Base-by-base conservation (phyloP, 495 filamentous ascomycete species). In the Thermochaetoides thermophila region DNA sequence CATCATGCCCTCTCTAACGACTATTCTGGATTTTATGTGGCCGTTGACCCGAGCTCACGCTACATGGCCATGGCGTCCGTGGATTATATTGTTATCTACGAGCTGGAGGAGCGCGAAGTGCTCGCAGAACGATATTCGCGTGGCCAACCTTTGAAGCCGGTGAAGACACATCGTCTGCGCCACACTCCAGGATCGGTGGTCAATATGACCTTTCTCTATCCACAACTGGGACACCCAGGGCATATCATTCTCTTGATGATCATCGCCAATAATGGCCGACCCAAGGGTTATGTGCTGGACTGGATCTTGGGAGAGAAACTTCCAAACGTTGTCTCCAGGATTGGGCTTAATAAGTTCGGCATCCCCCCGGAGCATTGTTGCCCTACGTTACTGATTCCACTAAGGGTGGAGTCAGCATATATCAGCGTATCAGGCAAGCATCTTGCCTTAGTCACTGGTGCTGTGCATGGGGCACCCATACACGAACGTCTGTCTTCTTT, bases 181-280 rank as follows among this genome's bases (percentile, higher is more conserved):
- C 49, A 63, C 25, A 57, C 85, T 9, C 67, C 74, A 15, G 85
- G 87, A 1, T 63, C 74, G 10, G 84, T 96, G 21, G 57, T 85
- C 35, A 79, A 84, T 43, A 77, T 94, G 60, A 80, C 86, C 19
- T 97, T 96, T 39, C 69, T 97, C 5, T 73, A 82, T 37, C 79
- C 86, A 4, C 64, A 64, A 4, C 46, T 66, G 14, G 69, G 75
- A 37, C 71, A 79, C 31, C 54, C 67, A 11, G 62, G 66, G 23
- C 78, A 81, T 39, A 63, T 91, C 26, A 77, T 91, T 21, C 61
- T 95, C 7, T 59, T 94, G 17, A 52, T 93, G 4, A 63, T 95
- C 14, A 53, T 83, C 11, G 62, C 75, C 17, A 65, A 66, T 34
- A 63, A 64, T 17, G 60, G 69, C 15, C 61, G 61, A 19, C 80